Base-by-base conservation (phyloP, 352 stramenopile species). In the Phytophthora lateralis region DNA sequence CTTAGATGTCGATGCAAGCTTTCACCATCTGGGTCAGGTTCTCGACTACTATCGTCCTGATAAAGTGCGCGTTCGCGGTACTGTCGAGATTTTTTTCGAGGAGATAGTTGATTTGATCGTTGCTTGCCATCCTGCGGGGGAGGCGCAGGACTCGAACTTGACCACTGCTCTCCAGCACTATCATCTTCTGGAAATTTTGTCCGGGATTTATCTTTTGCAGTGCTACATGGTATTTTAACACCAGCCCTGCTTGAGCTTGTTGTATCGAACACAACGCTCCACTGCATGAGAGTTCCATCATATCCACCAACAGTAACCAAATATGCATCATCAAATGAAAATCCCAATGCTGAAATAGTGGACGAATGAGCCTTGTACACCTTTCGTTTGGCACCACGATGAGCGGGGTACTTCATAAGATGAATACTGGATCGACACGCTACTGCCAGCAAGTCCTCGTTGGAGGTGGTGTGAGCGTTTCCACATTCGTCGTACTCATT, bases 261-360 rank as follows among this genome's bases (percentile, higher is more conserved):
- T 39, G 6, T 15, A 20, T 27, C 17, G 38, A 17, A 30, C 3
- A 54, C 27, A 50, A 71, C 35, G 38, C 57, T 74, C 80, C 80
- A 89, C 49, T 91, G 80, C 18, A 90, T 71, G 17, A 91, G 51
- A 10, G 82, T 77, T 15, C 67, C 69, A 47, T 91, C 82, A 12
- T 85, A 74, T 1, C 82, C 82, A 37, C 79, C 82, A 9, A 77
- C 66, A 15, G 80, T 80, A 21, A 90, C n/a, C 2, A 90, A 49
- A 48, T 76, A 83, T 6, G 50, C 41, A 37, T 85, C 59, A 14
- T 85, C 75, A 39, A 75, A 79, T 10, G 76, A 74, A 42, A 90
- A 88, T 7, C 57, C 69, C 20, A 90, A 58, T 20, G 69, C 68
- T 24, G 75, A 59, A 46, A 91, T 88, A 15, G 66, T 17, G 0